Evolutionary conservation across 345 rosid species (phyloP), one percentile per base, ranked within the genome.

Genomic region (Excoecaria cochinchinensis): DNA sequence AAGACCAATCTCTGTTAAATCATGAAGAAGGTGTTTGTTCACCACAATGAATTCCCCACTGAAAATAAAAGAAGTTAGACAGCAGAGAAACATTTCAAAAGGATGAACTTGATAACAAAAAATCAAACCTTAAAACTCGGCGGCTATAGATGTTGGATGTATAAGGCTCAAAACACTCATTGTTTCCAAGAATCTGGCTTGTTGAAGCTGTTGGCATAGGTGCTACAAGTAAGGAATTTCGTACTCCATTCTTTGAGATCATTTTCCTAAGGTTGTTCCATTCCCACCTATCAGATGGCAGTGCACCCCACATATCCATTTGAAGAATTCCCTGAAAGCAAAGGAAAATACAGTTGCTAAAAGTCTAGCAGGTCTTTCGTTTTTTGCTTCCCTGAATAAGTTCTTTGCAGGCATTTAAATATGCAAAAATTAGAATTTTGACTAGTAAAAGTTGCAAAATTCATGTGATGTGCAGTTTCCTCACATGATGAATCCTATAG

Each of bases 171-270:
- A 93, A 93, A 82, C 98, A 91, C 72, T 93, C 98, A 78, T 91
- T 93, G 71, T 93, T 90, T 69, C 97, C 98, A 70, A 93, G 98
- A 80, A 93, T 93, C 82, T 93, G 98, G 77, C 98, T 93, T 56
- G 98, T 93, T 47, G 98, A 93, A 69, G 95, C 95, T 78, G 98
- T 93, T 0, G 97, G 98, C 98, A 93, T 93, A 52, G 97, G 98
- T 24, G 98, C 94, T 31, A 90, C 83, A 22, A 93, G 88, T 80
- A 94, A 97, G 38, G 96, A 92, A 68, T 94, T 94, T 84, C 97
- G 89, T 60, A 94, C 89, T 57, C 98, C 98, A 63, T 86, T 84
- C 76, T 79, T 83, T 11, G 87, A 78, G 68, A 94, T 86, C 86
- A 79, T 87, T n/a, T 78, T 87, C 77, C 96, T 85, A 8, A 92